These are phyloP conservation scores for Pseudozyma sp. DNA, from an alignment of 1,284 basidiomycete species.

Conservation along the genomic window DNA sequence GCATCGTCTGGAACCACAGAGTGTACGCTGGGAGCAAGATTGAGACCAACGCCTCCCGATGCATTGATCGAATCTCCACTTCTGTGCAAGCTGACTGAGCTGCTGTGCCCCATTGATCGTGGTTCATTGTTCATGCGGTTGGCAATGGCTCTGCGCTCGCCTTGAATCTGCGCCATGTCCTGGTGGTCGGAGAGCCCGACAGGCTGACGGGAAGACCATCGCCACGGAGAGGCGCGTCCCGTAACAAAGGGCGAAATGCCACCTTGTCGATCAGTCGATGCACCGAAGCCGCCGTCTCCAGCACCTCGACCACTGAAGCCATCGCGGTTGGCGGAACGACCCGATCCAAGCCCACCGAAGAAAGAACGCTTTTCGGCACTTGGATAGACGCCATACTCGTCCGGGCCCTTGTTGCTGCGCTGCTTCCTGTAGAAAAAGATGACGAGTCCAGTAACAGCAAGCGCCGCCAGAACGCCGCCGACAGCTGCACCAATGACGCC, in stretches of 20 bases:
- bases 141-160: slow-evolving; percentile 21
- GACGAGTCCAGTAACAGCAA: slow-evolving; percentile 14
- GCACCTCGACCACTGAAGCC: slow-evolving; percentile 8
- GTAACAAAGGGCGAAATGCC: slow-evolving; percentile 43
- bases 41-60: neutral
- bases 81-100: slow-evolving; percentile 39
- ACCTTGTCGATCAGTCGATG: slow-evolving; percentile 31
- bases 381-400: slow-evolving; percentile 40
- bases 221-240: slow-evolving; percentile 28
- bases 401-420: slow-evolving; percentile 22
- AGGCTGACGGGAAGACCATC: slow-evolving; percentile 20
- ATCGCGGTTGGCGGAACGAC: slow-evolving; percentile 11
- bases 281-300: slow-evolving; percentile 14
- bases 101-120: slow-evolving; percentile 30
- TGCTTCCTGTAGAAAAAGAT: slow-evolving; percentile 18
- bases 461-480: slow-evolving; percentile 28
- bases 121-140: slow-evolving; percentile 19
- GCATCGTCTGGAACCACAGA: slow-evolving; percentile 49
- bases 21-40: slow-evolving; percentile 32
- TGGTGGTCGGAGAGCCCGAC: slow-evolving; percentile 18
- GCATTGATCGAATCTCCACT: slow-evolving; percentile 37
- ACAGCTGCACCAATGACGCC: slow-evolving; percentile 34
- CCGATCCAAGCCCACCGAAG: slow-evolving; percentile 30
- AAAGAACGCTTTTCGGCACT: slow-evolving; percentile 29
- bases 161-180: slow-evolving; percentile 8